These are phyloP conservation scores for Achaetomium macrosporum DNA, from an alignment of 2,329 filamentous ascomycete genomes.

Conservation along the genomic window DNA sequence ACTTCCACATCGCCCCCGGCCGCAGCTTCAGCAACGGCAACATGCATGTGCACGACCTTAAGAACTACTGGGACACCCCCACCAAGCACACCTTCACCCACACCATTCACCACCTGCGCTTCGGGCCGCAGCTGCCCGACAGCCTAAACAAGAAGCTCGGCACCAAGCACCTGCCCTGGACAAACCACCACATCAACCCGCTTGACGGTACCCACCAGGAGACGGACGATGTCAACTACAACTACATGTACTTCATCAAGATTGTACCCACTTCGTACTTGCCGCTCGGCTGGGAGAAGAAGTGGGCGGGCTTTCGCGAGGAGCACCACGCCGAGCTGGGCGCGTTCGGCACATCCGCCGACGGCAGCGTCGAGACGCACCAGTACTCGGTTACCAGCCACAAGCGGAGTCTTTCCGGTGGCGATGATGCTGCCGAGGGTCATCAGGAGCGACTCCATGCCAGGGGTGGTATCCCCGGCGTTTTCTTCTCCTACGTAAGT, in stretches of 20 bases:
- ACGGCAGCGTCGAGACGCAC: slow-evolving; percentile 90
- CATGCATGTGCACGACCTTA: slow-evolving; percentile 95
- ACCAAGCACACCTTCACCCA: slow-evolving; percentile 84
- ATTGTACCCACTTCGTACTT: slow-evolving; percentile 95
- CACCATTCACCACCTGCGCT: slow-evolving; percentile 79
- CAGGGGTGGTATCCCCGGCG: slow-evolving; percentile 85
- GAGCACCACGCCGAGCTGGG: slow-evolving; percentile 60
- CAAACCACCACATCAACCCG: slow-evolving; percentile 86
- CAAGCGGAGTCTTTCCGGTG: slow-evolving; percentile 79
- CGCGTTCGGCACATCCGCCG: slow-evolving; percentile 56
- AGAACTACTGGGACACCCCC: slow-evolving; percentile 81
- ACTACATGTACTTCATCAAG: slow-evolving; percentile 99
- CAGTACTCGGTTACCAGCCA: slow-evolving; percentile 98
- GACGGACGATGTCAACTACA: slow-evolving; percentile 77
- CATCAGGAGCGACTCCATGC: slow-evolving; percentile 91
- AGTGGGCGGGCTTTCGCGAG: slow-evolving; percentile 34
- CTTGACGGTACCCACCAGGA: slow-evolving; percentile 74
- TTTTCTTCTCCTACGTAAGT: slow-evolving; percentile 96
- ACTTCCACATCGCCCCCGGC: slow-evolving; percentile 96
- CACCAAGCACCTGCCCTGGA: slow-evolving; percentile 57
- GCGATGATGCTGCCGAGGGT: slow-evolving; percentile 77
- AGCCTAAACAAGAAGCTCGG: slow-evolving; percentile 57
- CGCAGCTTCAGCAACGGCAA: slow-evolving; percentile 94
- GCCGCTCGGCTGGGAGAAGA: slow-evolving; percentile 79
- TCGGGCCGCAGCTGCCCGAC: slow-evolving; percentile 85